These are phyloP conservation scores for Ceratobasidium sp. DNA, from an alignment of 1,284 basidiomycete genomes.

Conservation along the genomic window DNA sequence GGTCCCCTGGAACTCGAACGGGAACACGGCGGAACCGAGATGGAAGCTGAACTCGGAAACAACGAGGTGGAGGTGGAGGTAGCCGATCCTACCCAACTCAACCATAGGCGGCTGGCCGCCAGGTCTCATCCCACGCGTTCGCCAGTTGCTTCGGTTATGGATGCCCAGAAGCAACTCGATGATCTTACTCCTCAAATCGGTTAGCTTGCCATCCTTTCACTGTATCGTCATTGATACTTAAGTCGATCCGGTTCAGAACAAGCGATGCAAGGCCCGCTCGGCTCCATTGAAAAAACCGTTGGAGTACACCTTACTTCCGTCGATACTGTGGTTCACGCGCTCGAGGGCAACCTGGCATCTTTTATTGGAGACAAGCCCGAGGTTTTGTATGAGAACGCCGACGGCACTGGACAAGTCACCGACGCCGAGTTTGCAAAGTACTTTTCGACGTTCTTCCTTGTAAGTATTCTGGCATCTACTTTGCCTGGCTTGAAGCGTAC, in stretches of 20 bases:
- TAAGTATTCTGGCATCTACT: neutral
- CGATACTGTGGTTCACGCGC: neutral
- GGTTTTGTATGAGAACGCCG: slow-evolving; percentile 4
- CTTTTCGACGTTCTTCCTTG: slow-evolving; percentile 15
- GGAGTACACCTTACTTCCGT: neutral
- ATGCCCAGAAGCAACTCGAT: slow-evolving; percentile 23
- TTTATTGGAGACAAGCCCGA: neutral
- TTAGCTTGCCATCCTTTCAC: neutral
- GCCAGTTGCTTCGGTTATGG: neutral
- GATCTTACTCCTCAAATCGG: slow-evolving; percentile 12
- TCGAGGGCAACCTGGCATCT: neutral
- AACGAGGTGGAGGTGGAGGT: neutral
- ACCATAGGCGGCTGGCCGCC: neutral
- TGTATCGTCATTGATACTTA: neutral
- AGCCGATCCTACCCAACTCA: neutral
- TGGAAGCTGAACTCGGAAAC: neutral
- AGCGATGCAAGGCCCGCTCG: slow-evolving; percentile 14
- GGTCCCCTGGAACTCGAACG: neutral
- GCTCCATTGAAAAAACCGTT: slow-evolving; percentile 24
- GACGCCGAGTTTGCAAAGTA: slow-evolving; percentile 11
- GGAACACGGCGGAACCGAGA: neutral
- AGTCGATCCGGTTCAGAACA: neutral
- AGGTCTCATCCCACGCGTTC: neutral
- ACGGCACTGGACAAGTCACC: slow-evolving; percentile 2
- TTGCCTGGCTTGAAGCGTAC: neutral